Evolutionary conservation across 768 basidiomycete genomes (phyloP), one percentile per base, ranked within the genome.

Genomic region (Infundibulicybe gibba): DNA sequence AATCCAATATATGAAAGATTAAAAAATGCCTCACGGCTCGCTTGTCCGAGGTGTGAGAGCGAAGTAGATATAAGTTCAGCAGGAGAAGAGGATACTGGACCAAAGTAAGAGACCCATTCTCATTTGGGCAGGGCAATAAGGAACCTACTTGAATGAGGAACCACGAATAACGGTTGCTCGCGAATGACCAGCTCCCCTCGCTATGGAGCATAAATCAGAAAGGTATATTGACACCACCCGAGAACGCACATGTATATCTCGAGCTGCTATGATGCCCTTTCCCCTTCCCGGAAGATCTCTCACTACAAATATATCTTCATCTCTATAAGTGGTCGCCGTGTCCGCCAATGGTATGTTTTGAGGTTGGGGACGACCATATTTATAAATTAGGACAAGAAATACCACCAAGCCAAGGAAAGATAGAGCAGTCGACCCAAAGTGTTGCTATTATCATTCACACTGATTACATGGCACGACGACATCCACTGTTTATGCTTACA

Each of bases 101-200:
- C n/a, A 21, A 40, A 34, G 44, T 47, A 47, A 25, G 16, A 31
- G 32, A 20, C 14, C 13, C 30, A 32, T 19, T 12, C 15, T 32
- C 11, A 44, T 17, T 40, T 13, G 17, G 37, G 40, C 17, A 16
- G 16, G 16, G 19, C 25, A 43, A 45, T 19, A 10, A 30, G 25
- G 43, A 33, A 61, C 75, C 42, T 41, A 84, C 83, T 69, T 50
- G 69, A 58, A 40, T 50, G 58, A 4, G 82, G 80, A 5, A 83
- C 72, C 5, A 69, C 52, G 51, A 86, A 75, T 1, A 82, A 60
- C 4, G 83, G 81, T 37, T 62, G 61, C 57, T 86, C 83, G 35
- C 66, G 71, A 3, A 83, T 64, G 13, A 86, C 51, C 1, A 77
- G 61, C 54, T 85, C 82, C 42, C 82, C 83, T 73, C 74, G 81